phyloP scores from a whole-genome alignment of 257 asterid genomes.

The Capsicum chinense region DNA sequence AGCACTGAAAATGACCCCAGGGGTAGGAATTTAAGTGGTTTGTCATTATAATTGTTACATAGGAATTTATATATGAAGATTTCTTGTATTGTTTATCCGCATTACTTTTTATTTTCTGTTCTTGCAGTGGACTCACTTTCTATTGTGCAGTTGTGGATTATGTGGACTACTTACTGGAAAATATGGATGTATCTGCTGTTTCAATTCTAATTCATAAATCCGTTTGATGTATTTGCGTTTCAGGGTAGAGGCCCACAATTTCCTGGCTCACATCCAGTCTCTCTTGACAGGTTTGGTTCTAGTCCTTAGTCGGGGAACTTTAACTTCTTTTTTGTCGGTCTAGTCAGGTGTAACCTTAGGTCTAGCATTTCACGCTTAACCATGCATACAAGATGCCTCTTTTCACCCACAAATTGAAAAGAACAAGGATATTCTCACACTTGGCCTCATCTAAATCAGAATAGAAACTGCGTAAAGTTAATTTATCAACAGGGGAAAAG shows the following conservation, averaged over 20 bases:
- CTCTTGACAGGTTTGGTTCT: constrained; percentile 76
- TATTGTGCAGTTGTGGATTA: constrained; percentile 22
- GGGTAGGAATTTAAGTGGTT: constrained; percentile 53
- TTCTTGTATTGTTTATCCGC: constrained; percentile 5
- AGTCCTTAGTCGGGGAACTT: constrained; percentile 28
- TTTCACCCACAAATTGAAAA: neutral
- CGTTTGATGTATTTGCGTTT: constrained; percentile 34
- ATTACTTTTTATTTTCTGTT: constrained; percentile 13
- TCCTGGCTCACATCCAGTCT: constrained; percentile 99
- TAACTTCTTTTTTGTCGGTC: constrained; percentile 23
- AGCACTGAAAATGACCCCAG: constrained; percentile 67
- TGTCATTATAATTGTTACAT: neutral
- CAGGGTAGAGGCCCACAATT: constrained; percentile 79
- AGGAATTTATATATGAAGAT: neutral
- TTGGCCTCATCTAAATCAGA: constrained; percentile 21
- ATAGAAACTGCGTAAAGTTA: neutral
- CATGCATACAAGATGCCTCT: neutral
- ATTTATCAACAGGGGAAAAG: neutral
- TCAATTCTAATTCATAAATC: constrained; percentile 27
- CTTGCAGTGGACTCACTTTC: constrained; percentile 15
- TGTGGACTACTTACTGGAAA: constrained; percentile 19
- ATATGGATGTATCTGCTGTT: constrained; percentile 2
- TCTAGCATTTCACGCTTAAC: neutral
- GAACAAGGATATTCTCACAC: neutral
- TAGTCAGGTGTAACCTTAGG: neutral